Conservation (phyloP, 2,329 filamentous ascomycete genomes). For the Aspergillus proliferans region DNA sequence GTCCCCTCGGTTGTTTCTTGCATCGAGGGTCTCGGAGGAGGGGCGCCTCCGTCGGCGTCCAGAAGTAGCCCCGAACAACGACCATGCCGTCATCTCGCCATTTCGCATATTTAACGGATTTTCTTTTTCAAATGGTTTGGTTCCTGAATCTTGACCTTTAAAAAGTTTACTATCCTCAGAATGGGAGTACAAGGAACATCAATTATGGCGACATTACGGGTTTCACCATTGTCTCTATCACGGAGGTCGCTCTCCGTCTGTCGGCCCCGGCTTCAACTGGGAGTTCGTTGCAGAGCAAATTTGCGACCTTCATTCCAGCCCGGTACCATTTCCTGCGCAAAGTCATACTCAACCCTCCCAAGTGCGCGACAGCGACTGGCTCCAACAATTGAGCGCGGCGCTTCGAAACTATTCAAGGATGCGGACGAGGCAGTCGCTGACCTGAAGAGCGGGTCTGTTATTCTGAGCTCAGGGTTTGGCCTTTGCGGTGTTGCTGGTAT, state of each 20-base stretch:
- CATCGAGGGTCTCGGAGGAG: not conserved
- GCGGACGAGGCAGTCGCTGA: slow-evolving; percentile 66
- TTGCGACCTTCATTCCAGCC: slow-evolving; percentile 7
- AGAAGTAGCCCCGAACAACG: slow-evolving; percentile 24
- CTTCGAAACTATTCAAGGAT: slow-evolving; percentile 33
- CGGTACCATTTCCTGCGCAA: slow-evolving; percentile 1
- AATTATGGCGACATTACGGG: slow-evolving; percentile 21
- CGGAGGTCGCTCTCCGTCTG: slow-evolving; percentile 17
- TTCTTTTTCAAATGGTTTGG: not conserved
- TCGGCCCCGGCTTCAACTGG: slow-evolving; percentile 17
- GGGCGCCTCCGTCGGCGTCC: slow-evolving; percentile 16
- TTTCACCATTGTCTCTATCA: slow-evolving; percentile 18
- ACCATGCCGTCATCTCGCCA: slow-evolving; percentile 10
- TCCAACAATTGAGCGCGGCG: slow-evolving; percentile 24
- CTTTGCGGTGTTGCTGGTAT: slow-evolving; percentile 67
- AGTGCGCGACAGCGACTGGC: slow-evolving; percentile 12
- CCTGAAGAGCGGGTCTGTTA: slow-evolving; percentile 61
- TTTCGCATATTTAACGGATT: slow-evolving; percentile 7
- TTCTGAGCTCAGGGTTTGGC: slow-evolving; percentile 76
- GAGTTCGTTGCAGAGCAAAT: slow-evolving; percentile 10
- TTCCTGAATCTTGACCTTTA: slow-evolving; percentile 1
- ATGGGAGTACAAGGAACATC: not conserved
- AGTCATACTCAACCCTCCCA: slow-evolving; percentile 16
- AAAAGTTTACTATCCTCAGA: not conserved
- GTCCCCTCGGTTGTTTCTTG: not conserved